phyloP scores from a whole-genome alignment of 2,329 filamentous ascomycete genomes.

The Emmonsiellopsis sp. region DNA sequence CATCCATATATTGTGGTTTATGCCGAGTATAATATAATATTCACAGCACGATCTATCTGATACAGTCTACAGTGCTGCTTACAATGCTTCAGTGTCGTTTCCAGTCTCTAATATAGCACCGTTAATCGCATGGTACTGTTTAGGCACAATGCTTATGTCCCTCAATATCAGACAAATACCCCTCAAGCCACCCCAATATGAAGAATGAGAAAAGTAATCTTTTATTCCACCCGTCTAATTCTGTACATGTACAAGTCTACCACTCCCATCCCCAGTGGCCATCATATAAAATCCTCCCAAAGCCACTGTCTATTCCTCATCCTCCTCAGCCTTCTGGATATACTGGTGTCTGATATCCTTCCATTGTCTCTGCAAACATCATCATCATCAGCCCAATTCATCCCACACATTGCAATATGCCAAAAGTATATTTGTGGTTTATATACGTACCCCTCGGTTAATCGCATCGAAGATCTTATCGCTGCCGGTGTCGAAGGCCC shows the following conservation, averaged over 20 bases:
- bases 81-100: too few species aligned
- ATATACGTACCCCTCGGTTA: constrained; percentile 76
- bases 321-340: constrained; percentile 60
- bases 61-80: too few species aligned
- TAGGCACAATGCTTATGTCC: too few species aligned
- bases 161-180: background rate
- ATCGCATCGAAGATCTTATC: constrained; percentile 82
- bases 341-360: constrained; percentile 96
- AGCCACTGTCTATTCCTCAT: constrained; percentile 39
- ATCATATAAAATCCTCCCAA: background rate
- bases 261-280: background rate
- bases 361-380: constrained; percentile 75
- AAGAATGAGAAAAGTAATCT: background rate
- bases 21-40: too few species aligned
- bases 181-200: background rate
- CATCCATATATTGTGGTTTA: too few species aligned
- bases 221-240: constrained; percentile 1
- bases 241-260: background rate
- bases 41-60: too few species aligned
- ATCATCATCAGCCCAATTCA: constrained; percentile 9
- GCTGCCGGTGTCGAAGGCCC: constrained; percentile 72
- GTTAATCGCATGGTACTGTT: too few species aligned
- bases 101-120: too few species aligned
- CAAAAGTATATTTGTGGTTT: background rate
- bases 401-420: constrained; percentile 1